Base-by-base conservation (phyloP, 129 eudicot genomes). In the Saussurea involucrata region DNA sequence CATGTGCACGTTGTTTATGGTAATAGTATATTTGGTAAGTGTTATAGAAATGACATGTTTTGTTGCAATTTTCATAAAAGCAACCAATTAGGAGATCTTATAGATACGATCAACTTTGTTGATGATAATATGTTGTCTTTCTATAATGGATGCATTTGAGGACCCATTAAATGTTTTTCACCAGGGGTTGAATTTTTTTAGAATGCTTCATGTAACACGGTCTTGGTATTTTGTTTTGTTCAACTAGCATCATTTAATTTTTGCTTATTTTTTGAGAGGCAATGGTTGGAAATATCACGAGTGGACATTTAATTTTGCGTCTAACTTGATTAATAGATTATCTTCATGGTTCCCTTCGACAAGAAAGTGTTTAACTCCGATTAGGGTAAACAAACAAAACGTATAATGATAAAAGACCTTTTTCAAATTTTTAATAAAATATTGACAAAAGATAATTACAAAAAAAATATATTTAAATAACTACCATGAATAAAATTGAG, bases 1-100 rank as follows among this genome's bases (percentile, higher is more conserved):
- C n/a, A n/a, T n/a, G n/a, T n/a, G n/a, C n/a, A n/a, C n/a, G n/a
- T n/a, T n/a, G n/a, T n/a, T n/a, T n/a, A n/a, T n/a, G n/a, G n/a
- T 15, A 93, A 93, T 76, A 88, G 95, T 87, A 95, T 90, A 78
- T 93, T 82, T 79, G 98, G 98, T 93, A 88, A 42, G 13, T 46
- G 65, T 46, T 44, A 46, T 32, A 33, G 6, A 25, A 49, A 72
- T 46, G 40, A 37, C 37, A 71, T 69, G 64, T 55, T 55, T 28
- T 72, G 76, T 17, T 53, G 66, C 66, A 72, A 10, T 31, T 31
- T 22, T 21, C 11, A 18, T 31, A 72, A 29, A 7, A 5, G 15
- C 27, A 66, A 33, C 44, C 70, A 13, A 5, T 17, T 66, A 31
- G 21, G 24, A 13, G 44, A 28, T 66, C 11, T 4, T 63, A 63